A percentile compares a stretch with the other conserved stretches of the same genome.
These are phyloP conservation scores for Fusarium virguliforme DNA, from an alignment of 2,329 filamentous ascomycete species.

Conservation along the genomic window DNA sequence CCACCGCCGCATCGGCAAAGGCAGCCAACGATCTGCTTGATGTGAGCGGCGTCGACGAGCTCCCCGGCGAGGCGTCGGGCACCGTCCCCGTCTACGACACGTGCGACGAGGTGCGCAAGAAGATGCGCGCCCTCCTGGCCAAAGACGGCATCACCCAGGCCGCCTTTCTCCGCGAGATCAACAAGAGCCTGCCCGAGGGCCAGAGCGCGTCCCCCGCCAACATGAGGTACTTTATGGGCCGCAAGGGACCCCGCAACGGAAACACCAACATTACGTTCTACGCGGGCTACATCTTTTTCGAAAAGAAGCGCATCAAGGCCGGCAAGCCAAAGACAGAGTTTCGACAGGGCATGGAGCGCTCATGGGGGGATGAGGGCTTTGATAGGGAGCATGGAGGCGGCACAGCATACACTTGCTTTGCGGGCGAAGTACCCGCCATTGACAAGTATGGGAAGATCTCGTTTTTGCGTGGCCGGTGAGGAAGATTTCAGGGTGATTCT, in stretches of 20 bases:
- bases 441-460: slow-evolving; percentile 45
- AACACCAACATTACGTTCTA: slow-evolving; percentile 68
- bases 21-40: slow-evolving; percentile 54
- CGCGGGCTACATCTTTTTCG: slow-evolving; percentile 71
- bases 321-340: slow-evolving; percentile 68
- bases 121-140: slow-evolving; percentile 67
- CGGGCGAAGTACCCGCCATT: slow-evolving; percentile 16
- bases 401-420: slow-evolving; percentile 15
- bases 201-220: slow-evolving; percentile 61
- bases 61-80: slow-evolving; percentile 65
- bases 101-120: slow-evolving; percentile 71
- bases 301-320: slow-evolving; percentile 69
- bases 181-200: slow-evolving; percentile 58
- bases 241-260: slow-evolving; percentile 65
- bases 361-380: slow-evolving; percentile 50
- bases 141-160: slow-evolving; percentile 66
- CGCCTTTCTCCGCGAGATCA: slow-evolving; percentile 66
- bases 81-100: slow-evolving; percentile 69
- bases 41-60: slow-evolving; percentile 58
- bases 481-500: neutral
- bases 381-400: slow-evolving; percentile 39
- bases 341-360: slow-evolving; percentile 67
- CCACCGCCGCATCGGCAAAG: slow-evolving; percentile 45
- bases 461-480: no score
- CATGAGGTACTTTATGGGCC: slow-evolving; percentile 66